Base-by-base conservation (phyloP, 257 asterid species). In the Solanum okadae region DNA sequence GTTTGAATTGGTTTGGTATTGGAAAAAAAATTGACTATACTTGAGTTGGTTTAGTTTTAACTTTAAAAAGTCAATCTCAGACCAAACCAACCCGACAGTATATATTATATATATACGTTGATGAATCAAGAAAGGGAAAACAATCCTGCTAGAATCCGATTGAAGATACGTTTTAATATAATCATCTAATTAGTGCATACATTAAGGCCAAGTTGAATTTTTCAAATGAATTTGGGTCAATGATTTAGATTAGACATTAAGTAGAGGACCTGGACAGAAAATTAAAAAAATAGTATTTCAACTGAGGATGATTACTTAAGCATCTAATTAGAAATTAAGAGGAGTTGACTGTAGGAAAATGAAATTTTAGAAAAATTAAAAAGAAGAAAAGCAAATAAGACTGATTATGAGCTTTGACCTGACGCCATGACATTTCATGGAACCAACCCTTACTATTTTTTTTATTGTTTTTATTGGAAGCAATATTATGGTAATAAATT, bases 121-220 rank as follows among this genome's bases (percentile, higher is more conserved):
- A 10, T 63, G 71, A 10, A 63, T n/a, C 14, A 63, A n/a, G 70
- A n/a, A 63, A 63, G 40, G 8, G 12, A 13, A 77, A 77, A 77
- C 33, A 56, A 18, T 38, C 83, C 34, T 5, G 33, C 56, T 0
- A 23, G 13, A 86, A 40, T 72, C 33, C 16, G 38, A 72, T 72
- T 85, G 67, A 52, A 82, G 75, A 33, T 77, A 89, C 33, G 70
- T 72, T 8, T 33, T 49, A 71, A 79, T 46, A 46, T 86, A 88
- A 88, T 88, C 59, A 90, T 33, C 85, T 78, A 89, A 56, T 56
- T 56, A 27, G 75, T 90, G 93, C 89, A 90, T 93, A 91, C 92
- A 89, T 90, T 89, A 88, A 73, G 91, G 95, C 92, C 94, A 90
- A 92, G 25, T 91, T 90, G 94, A n/a, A 18, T 81, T 84, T 85